These are phyloP conservation scores for Rhododendron kiyosumense DNA, from an alignment of 148 eudicot species.

Conservation along the genomic window DNA sequence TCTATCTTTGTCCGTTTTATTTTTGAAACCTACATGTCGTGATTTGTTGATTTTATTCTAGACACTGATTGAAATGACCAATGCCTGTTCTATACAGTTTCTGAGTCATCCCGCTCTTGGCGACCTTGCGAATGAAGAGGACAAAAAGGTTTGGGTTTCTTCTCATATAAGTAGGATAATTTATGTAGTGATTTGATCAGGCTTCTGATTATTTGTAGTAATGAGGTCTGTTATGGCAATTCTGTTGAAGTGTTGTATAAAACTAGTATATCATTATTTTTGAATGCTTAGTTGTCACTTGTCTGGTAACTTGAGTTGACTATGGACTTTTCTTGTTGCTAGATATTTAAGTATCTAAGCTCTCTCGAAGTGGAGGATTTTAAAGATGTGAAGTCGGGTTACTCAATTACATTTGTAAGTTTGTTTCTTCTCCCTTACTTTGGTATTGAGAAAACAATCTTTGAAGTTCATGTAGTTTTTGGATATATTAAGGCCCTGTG, in stretches of 20 bases:
- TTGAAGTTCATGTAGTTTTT: neutral
- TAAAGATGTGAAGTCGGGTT: conserved; percentile 89
- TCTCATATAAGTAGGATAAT: neutral
- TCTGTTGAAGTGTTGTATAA: neutral
- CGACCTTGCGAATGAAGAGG: conserved; percentile 77
- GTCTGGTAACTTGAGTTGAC: neutral
- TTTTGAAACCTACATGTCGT: neutral
- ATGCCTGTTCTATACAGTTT: conserved; percentile 46
- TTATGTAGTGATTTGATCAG: neutral
- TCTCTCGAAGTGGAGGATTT: conserved; percentile 91
- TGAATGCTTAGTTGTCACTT: neutral
- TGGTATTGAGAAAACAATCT: neutral
- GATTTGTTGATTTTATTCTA: neutral
- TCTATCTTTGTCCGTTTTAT: conserved; percentile 3
- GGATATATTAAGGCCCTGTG: neutral
- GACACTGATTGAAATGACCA: neutral
- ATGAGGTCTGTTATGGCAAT: neutral
- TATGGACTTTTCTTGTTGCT: conserved; percentile 1
- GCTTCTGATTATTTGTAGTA: neutral
- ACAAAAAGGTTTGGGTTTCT: conserved; percentile 60
- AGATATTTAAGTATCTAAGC: conserved; percentile 82
- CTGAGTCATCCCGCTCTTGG: conserved; percentile 90
- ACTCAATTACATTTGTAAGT: conserved; percentile 90
- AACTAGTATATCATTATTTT: neutral
- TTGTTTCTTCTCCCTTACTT: conserved; percentile 1